phyloP scores from a whole-genome alignment of 1,139 yeast species.

The Wickerhamomyces sp. region DNA sequence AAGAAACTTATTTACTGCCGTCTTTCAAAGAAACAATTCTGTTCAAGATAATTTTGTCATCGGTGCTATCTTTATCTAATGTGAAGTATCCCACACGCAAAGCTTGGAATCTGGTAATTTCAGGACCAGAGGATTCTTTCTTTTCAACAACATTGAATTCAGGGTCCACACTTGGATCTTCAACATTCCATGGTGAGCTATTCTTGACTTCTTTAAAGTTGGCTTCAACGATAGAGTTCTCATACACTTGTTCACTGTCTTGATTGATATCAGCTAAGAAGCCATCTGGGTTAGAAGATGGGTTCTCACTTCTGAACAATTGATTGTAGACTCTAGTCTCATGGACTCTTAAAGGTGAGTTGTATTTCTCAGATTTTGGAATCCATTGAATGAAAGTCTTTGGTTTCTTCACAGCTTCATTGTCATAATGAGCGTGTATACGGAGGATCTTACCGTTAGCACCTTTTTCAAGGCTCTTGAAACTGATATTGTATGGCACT shows the following conservation, averaged over 20 bases:
- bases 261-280: slow-evolving; percentile 79
- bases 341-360: slow-evolving; percentile 56
- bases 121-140: slow-evolving; percentile 51
- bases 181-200: slow-evolving; percentile 75
- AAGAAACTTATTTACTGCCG: slow-evolving; percentile 14
- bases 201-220: slow-evolving; percentile 65
- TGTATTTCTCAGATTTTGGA: slow-evolving; percentile 58
- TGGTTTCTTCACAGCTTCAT: slow-evolving; percentile 48
- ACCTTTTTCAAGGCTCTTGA: slow-evolving; percentile 63
- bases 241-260: slow-evolving; percentile 65
- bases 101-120: slow-evolving; percentile 96
- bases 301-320: slow-evolving; percentile 88
- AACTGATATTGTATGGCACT: slow-evolving; percentile 81
- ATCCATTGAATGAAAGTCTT: slow-evolving; percentile 98
- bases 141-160: slow-evolving; percentile 67
- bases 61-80: slow-evolving; percentile 72
- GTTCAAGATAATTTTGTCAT: slow-evolving; percentile 40
- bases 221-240: slow-evolving; percentile 71
- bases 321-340: slow-evolving; percentile 89
- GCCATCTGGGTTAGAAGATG: slow-evolving; percentile 83
- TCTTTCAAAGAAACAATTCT: slow-evolving; percentile 27
- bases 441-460: slow-evolving; percentile 56
- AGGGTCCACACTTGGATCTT: slow-evolving; percentile 49
- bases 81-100: slow-evolving; percentile 96
- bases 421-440: slow-evolving; percentile 79